Conservation (phyloP, 1,284 basidiomycete species). For the Cutaneotrichosporon sp. region DNA sequence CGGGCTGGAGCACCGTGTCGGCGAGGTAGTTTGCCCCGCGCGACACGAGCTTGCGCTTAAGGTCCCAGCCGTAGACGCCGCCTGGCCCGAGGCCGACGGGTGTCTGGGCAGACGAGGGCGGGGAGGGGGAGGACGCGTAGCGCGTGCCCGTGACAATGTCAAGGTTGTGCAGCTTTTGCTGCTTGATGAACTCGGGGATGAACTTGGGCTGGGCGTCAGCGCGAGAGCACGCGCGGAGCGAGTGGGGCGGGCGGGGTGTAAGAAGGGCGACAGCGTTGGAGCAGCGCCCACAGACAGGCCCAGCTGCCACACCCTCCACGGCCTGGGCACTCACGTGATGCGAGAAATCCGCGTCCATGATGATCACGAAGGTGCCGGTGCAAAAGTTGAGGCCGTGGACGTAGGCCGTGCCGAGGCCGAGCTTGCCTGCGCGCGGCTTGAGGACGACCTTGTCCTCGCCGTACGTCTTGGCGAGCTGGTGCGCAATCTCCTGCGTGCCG, state of each 20-base stretch:
- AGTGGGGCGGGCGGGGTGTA: not conserved
- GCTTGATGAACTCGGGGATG: constrained; percentile 82
- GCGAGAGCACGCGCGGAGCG: too few relatives aligned
- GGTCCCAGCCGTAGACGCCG: constrained; percentile 85
- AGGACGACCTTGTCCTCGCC: constrained; percentile 82
- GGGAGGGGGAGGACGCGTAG: constrained; percentile 58
- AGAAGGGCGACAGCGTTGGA: too few relatives aligned
- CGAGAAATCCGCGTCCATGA: constrained; percentile 96
- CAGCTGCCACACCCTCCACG: too few relatives aligned
- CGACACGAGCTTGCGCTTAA: constrained; percentile 81
- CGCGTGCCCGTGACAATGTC: constrained; percentile 92
- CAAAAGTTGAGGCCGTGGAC: constrained; percentile 86
- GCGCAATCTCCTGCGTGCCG: constrained; percentile 84
- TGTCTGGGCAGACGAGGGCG: constrained; percentile 26
- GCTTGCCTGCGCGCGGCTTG: constrained; percentile 81
- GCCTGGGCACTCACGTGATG: constrained; percentile 76
- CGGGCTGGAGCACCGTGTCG: constrained; percentile 74
- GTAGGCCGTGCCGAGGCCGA: constrained; percentile 90
- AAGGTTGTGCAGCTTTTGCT: constrained; percentile 75
- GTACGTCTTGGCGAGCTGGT: constrained; percentile 71
- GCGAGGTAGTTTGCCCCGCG: constrained; percentile 84
- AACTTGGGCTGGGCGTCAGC: constrained; percentile 70
- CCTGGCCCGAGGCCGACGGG: constrained; percentile 60
- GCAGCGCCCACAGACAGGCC: too few relatives aligned
- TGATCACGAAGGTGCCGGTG: constrained; percentile 90